A percentile compares a stretch with the other conserved stretches of the same genome.
These are phyloP conservation scores for Dorcoceras hygrometricum DNA, from an alignment of 257 asterid genomes.

Conservation along the genomic window DNA sequence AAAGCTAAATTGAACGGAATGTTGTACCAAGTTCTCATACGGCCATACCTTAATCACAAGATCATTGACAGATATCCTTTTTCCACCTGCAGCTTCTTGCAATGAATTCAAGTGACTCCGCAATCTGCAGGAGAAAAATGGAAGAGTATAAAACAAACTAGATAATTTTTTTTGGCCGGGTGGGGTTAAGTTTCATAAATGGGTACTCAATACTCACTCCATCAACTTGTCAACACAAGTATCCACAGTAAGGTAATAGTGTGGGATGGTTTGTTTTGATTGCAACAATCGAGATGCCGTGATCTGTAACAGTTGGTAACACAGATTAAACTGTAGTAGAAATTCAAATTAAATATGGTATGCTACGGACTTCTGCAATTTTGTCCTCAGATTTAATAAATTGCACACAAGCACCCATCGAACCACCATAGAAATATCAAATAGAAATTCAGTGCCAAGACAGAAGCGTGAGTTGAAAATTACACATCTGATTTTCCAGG, in stretches of 20 bases:
- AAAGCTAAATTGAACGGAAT: background rate
- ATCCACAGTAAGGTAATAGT: background rate
- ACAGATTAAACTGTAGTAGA: background rate
- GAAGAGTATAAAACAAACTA: background rate
- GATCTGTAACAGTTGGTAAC: constrained; percentile 33
- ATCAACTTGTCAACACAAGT: background rate
- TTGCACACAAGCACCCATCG: background rate
- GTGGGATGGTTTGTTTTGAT: constrained; percentile 42
- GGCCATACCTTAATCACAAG: constrained; percentile 98
- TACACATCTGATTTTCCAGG: background rate
- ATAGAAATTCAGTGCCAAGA: background rate
- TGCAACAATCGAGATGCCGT: constrained; percentile 54
- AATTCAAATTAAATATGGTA: background rate
- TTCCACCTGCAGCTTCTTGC: constrained; percentile 93
- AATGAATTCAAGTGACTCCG: constrained; percentile 35
- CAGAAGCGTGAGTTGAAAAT: background rate
- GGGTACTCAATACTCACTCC: background rate
- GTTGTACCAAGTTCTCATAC: constrained; percentile 9
- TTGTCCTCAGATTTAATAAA: background rate
- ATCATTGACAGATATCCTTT: constrained; percentile 86
- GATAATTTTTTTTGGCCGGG: background rate
- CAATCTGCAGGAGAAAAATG: background rate
- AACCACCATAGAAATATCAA: background rate
- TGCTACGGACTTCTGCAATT: background rate
- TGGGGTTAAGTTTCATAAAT: background rate